Conservation (phyloP, 805 yeast genomes). For the Myxozyma melibiosi region DNA sequence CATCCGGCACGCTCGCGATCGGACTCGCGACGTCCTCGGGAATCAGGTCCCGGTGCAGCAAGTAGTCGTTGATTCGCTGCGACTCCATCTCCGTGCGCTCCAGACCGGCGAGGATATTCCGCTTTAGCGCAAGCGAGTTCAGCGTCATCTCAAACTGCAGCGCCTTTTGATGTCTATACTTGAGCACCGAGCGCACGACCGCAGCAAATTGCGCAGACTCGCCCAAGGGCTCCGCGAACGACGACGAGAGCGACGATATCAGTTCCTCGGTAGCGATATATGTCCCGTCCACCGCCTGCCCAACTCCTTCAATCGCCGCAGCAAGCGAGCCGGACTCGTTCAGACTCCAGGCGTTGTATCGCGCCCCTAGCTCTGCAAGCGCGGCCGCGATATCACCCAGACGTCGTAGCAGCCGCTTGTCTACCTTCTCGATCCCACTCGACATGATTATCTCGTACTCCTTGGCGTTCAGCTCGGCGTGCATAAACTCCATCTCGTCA, state of each 20-base stretch:
- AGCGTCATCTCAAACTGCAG: conserved; percentile 53
- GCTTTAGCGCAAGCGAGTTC: conserved; percentile 45
- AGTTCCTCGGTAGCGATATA: conserved; percentile 56
- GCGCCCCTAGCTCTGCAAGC: conserved; percentile 76
- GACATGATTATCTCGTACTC: conserved; percentile 52
- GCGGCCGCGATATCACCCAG: conserved; percentile 63
- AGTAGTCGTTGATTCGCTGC: conserved; percentile 45
- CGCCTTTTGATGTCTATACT: conserved; percentile 61
- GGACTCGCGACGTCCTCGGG: conserved; percentile 6
- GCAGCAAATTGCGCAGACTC: conserved; percentile 69
- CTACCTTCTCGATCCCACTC: conserved; percentile 57
- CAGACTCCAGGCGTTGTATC: conserved; percentile 61
- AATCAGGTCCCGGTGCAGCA: conserved; percentile 21
- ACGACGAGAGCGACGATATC: conserved; percentile 56
- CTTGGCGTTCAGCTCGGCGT: conserved; percentile 49
- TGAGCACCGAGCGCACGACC: conserved; percentile 59
- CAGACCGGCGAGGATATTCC: conserved; percentile 42
- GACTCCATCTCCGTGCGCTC: conserved; percentile 51
- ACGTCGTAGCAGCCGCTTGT: conserved; percentile 56
- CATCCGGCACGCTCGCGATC: conserved; percentile 4
- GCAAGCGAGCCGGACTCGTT: conserved; percentile 51
- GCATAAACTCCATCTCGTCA: conserved; percentile 48
- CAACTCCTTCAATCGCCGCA: conserved; percentile 72
- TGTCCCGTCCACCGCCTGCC: conserved; percentile 76
- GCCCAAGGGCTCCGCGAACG: conserved; percentile 67